Conservation (phyloP, 106 monocot genomes). For the Hemerocallis citrina region DNA sequence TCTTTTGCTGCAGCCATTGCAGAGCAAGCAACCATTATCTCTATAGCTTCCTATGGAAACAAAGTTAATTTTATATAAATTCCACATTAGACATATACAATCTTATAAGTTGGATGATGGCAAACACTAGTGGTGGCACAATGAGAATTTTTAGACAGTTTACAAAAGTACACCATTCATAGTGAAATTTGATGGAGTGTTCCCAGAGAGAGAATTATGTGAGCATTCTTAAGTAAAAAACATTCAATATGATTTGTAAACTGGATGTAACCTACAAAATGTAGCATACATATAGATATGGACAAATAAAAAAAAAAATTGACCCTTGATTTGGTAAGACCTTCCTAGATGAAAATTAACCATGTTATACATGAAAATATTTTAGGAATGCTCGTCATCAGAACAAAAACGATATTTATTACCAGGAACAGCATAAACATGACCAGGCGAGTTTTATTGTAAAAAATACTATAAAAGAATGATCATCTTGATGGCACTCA, state of each 20-base stretch:
- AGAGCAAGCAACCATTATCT: slow-evolving; percentile 94
- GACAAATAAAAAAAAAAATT: no score
- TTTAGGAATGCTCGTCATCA: no score
- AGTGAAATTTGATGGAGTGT: not conserved
- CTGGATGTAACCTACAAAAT: not conserved
- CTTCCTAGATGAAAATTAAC: no score
- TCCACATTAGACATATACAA: not conserved
- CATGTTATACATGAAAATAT: no score
- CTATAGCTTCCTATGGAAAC: slow-evolving; percentile 79
- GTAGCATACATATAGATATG: not conserved
- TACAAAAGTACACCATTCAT: not conserved
- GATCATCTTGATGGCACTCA: no score
- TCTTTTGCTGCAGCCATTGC: slow-evolving; percentile 90
- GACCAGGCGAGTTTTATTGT: no score
- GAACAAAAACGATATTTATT: no score
- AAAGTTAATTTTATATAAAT: not conserved
- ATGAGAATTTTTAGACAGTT: not conserved
- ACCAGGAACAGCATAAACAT: no score
- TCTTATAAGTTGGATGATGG: not conserved
- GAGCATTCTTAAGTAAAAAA: not conserved
- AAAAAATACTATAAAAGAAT: no score
- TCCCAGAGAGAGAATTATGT: not conserved
- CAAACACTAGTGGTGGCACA: not conserved
- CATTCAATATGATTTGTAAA: not conserved
- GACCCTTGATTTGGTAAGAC: no score